Conservation (phyloP, 1,284 basidiomycete genomes). For the Ustilago tritici region DNA sequence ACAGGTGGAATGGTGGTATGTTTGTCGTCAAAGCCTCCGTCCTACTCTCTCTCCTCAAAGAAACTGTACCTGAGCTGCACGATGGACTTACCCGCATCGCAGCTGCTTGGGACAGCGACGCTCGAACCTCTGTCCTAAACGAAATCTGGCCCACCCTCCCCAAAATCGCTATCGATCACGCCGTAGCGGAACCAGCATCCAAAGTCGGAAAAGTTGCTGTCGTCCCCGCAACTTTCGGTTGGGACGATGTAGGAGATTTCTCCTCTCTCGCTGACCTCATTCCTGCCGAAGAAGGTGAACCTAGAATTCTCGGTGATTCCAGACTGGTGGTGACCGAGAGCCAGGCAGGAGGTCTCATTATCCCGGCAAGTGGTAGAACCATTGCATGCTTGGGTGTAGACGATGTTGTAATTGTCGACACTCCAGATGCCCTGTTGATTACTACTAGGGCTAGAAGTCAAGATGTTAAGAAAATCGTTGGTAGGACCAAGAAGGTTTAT, state of each 20-base stretch:
- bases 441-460: conserved; percentile 67
- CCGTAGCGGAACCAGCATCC: conserved; percentile 68
- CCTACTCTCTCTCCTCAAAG: conserved; percentile 59
- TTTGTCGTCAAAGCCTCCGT: conserved; percentile 68
- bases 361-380: conserved; percentile 62
- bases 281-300: conserved; percentile 67
- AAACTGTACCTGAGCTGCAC: conserved; percentile 62
- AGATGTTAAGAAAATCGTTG: conserved; percentile 69
- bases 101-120: conserved; percentile 61
- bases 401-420: conserved; percentile 69
- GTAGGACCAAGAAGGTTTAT: conserved; percentile 62
- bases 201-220: conserved; percentile 67
- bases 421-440: conserved; percentile 66
- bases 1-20: conserved; percentile 70
- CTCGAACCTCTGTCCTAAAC: conserved; percentile 39
- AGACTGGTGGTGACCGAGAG: conserved; percentile 65
- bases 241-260: conserved; percentile 70
- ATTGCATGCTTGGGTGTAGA: conserved; percentile 69
- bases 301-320: conserved; percentile 66
- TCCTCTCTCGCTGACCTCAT: conserved; percentile 66
- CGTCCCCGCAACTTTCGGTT: conserved; percentile 69
- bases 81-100: conserved; percentile 64
- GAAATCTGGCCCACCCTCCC: conserved; percentile 65
- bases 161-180: conserved; percentile 70
- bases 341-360: conserved; percentile 67